Base-by-base conservation (phyloP, 2,329 filamentous ascomycete species). In the Fusarium graminum region DNA sequence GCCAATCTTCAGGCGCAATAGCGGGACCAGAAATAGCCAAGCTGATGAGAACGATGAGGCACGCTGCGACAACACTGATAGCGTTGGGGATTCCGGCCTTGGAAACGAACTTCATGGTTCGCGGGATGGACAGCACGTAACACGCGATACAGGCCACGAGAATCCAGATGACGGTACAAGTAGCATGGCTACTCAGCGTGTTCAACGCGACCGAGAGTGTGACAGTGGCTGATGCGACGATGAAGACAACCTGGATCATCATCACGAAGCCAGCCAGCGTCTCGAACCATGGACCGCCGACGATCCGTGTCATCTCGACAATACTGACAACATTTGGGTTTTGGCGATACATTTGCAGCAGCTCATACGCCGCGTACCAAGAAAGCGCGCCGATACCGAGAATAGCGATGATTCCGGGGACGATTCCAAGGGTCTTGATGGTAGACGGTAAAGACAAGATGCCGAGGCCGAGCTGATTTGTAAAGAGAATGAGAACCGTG, bases 261-360 rank as follows among this genome's bases (percentile, higher is more conserved):
- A 70, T 68, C 8, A 71, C 52, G 1, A 70, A 46, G 11, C 69
- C 69, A 10, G 69, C 69, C 2, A 72, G 4, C 1, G 53, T 19
- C 32, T 71, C 69, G 1, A 72, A 61, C 42, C 54, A 63, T 1
- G 53, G 5, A 1, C 71, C 71, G 12, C 72, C 79, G 79, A 85
- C 67, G 79, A 85, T 67, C 81, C 82, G 71, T 83, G 84, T 82
- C 85, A 91, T 86, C 69, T 91, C 89, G 71, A 88, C 90, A 16
- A 91, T 87, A 74, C 90, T 89, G 63, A 88, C 86, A 54, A 90
- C 83, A 75, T 90, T 86, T 2, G 89, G 89, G 69, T 91, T 86
- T 53, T 86, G 83, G 61, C 90, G 77, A 73, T 88, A 91, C 75
- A 90, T 91, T 71, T 88, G 84, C 85, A 88, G 88, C 13, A 74